Evolutionary conservation across 2,329 filamentous ascomycete species (phyloP), one percentile per base, ranked within the genome.

Genomic region (Ophioceras dolichostomum): DNA sequence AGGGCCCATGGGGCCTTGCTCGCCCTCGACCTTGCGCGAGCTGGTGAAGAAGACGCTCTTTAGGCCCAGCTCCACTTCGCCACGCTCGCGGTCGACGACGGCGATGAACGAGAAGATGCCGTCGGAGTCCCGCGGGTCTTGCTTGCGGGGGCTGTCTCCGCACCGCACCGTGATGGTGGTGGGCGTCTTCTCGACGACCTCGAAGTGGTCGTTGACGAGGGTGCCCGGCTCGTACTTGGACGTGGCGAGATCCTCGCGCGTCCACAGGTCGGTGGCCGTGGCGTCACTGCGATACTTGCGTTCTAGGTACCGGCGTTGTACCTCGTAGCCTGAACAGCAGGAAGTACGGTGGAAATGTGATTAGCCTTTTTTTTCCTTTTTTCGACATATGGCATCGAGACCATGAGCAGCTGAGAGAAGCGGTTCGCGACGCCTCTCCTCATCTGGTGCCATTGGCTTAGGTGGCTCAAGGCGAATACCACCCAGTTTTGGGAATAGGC

Each of bases 181-280:
- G 0, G 69, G 60, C 0, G 70, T 76, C 57, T 79, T 79, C 37
- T 76, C 70, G 1, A 84, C 60, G 0, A 84, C 77, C 53, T 83
- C 76, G 49, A 84, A 84, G 54, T 84, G 79, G 51, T 84, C 77
- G 3, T 74, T 80, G 40, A 84, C 70, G 29, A 64, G 51, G 1
- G 79, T 80, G 24, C 79, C 79, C 28, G 68, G 62, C 16, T 76
- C 68, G 50, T 83, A 84, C 9, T 46, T 63, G 40, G 64, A 73
- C n/a, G 56, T 47, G 5, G 63, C 53, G 2, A 84, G 66, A 36
- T 77, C 64, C 10, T 65, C 55, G 3, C 53, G 59, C 3, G 67
- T 65, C 76, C 79, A 84, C 2, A 83, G 67, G 44, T 83, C 73
- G 33, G 61, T 49, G 2, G 65, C 60, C 0, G 76, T 80, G 28